Evolutionary conservation across 331 rosid genomes (phyloP).

Genomic region (Acacia concinna): DNA sequence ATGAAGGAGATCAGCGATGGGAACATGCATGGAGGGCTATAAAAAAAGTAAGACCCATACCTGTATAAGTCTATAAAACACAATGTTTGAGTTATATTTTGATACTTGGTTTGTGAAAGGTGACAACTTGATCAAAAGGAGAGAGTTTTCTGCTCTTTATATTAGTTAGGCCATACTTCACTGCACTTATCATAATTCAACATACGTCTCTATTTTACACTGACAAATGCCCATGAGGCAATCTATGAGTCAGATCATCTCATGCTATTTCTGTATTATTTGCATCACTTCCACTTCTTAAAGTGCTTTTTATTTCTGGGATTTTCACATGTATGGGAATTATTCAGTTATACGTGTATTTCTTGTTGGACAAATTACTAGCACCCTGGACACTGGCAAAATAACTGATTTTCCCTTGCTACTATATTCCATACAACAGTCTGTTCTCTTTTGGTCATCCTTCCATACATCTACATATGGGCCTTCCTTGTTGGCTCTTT

Average conservation of each 20-base stretch:
- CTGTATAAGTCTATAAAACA: neutral
- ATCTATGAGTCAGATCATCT: neutral
- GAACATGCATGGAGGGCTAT: constrained; percentile 94
- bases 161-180: constrained; percentile 11
- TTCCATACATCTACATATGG: neutral
- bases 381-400: neutral
- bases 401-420: neutral
- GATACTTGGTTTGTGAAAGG: constrained; percentile 12
- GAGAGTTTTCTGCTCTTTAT: constrained; percentile 4
- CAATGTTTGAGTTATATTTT: constrained; percentile 1
- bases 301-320: constrained; percentile 6
- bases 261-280: constrained; percentile 4
- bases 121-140: constrained; percentile 11
- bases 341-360: neutral
- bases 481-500: constrained; percentile 19
- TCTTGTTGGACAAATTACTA: neutral
- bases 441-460: neutral
- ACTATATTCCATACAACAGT: neutral
- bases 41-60: constrained; percentile 63
- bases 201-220: neutral
- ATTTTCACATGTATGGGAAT: neutral
- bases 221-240: constrained; percentile 1
- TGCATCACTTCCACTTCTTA: neutral
- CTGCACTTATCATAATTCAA: neutral
- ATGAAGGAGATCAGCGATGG: constrained; percentile 92